Base-by-base conservation (phyloP, 73 alveolate species). In the Stentor coeruleus region DNA sequence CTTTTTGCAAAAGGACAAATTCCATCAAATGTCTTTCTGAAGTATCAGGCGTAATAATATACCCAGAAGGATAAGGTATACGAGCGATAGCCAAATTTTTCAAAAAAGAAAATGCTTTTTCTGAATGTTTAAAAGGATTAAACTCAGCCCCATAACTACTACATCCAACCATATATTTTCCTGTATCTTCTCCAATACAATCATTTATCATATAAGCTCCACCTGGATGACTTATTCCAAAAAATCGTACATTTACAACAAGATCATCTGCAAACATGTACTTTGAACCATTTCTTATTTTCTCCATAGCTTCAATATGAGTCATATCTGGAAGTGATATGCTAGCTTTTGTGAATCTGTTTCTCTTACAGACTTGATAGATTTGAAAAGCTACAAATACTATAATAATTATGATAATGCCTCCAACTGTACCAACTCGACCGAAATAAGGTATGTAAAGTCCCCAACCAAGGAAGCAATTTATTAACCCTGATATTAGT, bases 221-320 rank as follows among this genome's bases (percentile, higher is more conserved):
- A 3, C 89, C 92, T 35, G 92, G 92, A 74, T 86, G 92, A n/a
- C 76, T 84, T 15, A 38, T 26, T 36, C 33, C 15, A 35, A 83
- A 82, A 57, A 33, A 36, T 20, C 39, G 3, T 74, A 86, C 73
- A 60, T 82, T 58, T 3, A 86, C 11, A 36, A 86, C 88, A n/a
- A 58, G 55, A 72, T 86, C 80, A 35, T 86, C 92, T 38, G 74
- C 41, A 3, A 82, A 33, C n/a, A 84, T 77, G 3, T 39, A 39
- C 30, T 72, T 81, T 73, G 36, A 0, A 0, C 79, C 79, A 1
- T 66, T 66, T 2, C 33, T 31, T 20, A 66, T 33, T 40, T 28
- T 66, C 33, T 66, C 79, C 79, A 66, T 66, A 20, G 79, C 79
- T 66, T 66, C 79, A 1, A 20, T 20, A 2, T 66, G 79, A 2